These are phyloP conservation scores for Hypholoma fasciculare DNA, from an alignment of 768 basidiomycete species.

Conservation along the genomic window DNA sequence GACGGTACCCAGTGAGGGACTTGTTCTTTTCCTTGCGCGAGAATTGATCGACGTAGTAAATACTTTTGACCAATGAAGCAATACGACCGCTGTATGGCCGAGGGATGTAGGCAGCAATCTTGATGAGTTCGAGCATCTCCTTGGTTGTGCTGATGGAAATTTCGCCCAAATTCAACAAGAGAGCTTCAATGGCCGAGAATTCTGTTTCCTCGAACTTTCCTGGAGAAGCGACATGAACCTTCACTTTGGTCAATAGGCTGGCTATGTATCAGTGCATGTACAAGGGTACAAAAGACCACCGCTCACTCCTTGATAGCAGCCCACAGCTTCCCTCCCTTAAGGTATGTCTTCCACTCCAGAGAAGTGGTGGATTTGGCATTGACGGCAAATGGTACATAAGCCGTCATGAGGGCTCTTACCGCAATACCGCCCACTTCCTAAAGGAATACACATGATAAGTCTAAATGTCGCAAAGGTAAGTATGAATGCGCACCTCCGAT, in stretches of 20 bases:
- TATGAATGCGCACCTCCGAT: not conserved
- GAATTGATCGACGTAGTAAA: slow-evolving; percentile 1
- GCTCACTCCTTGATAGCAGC: not conserved
- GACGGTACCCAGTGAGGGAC: not conserved
- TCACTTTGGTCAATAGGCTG: slow-evolving; percentile 6
- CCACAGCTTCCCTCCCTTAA: not conserved
- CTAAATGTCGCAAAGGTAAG: not conserved
- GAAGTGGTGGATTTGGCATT: not conserved
- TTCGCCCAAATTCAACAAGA: slow-evolving; percentile 3
- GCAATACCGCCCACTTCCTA: not conserved
- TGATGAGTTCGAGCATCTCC: slow-evolving; percentile 8
- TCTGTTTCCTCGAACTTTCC: too few relatives aligned
- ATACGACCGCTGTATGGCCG: slow-evolving; percentile 6
- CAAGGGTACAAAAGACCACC: not conserved
- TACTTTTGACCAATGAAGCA: not conserved
- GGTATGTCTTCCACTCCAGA: not conserved
- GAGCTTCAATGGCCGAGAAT: not conserved
- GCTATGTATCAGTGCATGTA: not conserved
- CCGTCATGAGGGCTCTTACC: not conserved
- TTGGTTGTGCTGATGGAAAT: not conserved
- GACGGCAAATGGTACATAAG: not conserved
- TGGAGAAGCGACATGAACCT: not conserved
- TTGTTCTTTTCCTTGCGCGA: not conserved
- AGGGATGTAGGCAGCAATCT: not conserved
- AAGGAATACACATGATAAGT: not conserved